Conservation (phyloP, 2,329 filamentous ascomycete species). For the Exophiala calicioides region DNA sequence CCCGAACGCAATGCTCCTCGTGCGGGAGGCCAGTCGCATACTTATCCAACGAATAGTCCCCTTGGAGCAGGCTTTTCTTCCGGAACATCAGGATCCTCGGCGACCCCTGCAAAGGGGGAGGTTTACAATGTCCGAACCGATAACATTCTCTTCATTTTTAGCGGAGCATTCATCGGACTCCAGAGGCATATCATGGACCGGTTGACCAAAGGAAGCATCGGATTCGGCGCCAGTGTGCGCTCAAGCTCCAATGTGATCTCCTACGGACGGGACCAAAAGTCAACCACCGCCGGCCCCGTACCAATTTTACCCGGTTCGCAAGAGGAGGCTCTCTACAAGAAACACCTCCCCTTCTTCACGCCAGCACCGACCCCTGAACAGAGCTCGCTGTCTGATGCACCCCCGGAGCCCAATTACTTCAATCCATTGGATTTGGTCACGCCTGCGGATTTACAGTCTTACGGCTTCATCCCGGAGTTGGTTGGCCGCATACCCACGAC, state of each 20-base stretch:
- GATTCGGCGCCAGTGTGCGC: conserved; percentile 83
- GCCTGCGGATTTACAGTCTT: conserved; percentile 75
- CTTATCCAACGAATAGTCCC: conserved; percentile 43
- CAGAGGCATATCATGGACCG: conserved; percentile 84
- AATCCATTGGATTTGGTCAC: conserved; percentile 71
- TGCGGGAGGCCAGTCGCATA: conserved; percentile 39
- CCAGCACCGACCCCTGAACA: conserved; percentile 43
- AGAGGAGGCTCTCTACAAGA: conserved; percentile 60
- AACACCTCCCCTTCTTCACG: conserved; percentile 60
- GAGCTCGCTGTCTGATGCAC: conserved; percentile 26
- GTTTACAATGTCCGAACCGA: conserved; percentile 80
- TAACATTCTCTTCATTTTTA: conserved; percentile 96
- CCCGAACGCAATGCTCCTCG: conserved; percentile 47
- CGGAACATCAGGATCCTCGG: conserved; percentile 35
- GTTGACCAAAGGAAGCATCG: conserved; percentile 83
- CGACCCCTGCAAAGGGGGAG: conserved; percentile 54
- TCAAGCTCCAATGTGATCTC: conserved; percentile 38
- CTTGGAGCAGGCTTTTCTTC: conserved; percentile 35
- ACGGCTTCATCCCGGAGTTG: conserved; percentile 92
- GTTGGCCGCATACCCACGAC: conserved; percentile 92
- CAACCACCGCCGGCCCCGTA: conserved; percentile 41
- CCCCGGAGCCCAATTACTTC: conserved; percentile 49
- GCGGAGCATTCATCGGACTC: conserved; percentile 89
- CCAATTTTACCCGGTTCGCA: conserved; percentile 64
- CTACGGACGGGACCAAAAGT: conserved; percentile 32